Evolutionary conservation across 2,329 filamentous ascomycete genomes (phyloP).

Genomic region (Ambrosiella cleistominuta): DNA sequence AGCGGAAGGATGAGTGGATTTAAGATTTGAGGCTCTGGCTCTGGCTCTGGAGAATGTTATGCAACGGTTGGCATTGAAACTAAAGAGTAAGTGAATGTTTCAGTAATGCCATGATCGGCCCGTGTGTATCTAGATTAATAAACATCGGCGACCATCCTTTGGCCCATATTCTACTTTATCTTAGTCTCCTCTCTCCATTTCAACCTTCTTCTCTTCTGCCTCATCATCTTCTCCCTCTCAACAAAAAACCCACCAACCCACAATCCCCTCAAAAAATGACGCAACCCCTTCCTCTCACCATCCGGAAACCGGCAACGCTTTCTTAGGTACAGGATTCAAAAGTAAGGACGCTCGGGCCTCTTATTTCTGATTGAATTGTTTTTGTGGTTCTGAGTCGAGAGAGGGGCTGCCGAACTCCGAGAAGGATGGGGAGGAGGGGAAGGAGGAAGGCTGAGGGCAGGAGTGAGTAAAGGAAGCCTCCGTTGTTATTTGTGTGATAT

Average conservation of each 20-base stretch:
- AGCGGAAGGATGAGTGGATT: too few relatives aligned
- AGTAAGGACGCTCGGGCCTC: background rate
- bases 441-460: background rate
- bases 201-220: background rate
- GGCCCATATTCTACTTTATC: too few relatives aligned
- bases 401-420: background rate
- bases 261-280: constrained; percentile 2
- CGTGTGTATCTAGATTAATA: too few relatives aligned
- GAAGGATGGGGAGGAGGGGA: background rate
- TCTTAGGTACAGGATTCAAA: constrained; percentile 5
- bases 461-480: background rate
- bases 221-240: background rate
- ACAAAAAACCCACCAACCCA: background rate
- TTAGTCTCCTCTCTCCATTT: background rate
- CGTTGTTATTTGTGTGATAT: background rate
- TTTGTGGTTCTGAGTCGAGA: background rate
- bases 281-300: background rate
- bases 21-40: too few relatives aligned
- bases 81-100: too few relatives aligned
- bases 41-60: too few relatives aligned
- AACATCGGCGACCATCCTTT: background rate
- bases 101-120: too few relatives aligned
- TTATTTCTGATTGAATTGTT: background rate
- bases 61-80: too few relatives aligned
- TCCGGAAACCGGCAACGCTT: constrained; percentile 9